phyloP scores from a whole-genome alignment of 2,329 filamentous ascomycete genomes.

The Knufia petricola region DNA sequence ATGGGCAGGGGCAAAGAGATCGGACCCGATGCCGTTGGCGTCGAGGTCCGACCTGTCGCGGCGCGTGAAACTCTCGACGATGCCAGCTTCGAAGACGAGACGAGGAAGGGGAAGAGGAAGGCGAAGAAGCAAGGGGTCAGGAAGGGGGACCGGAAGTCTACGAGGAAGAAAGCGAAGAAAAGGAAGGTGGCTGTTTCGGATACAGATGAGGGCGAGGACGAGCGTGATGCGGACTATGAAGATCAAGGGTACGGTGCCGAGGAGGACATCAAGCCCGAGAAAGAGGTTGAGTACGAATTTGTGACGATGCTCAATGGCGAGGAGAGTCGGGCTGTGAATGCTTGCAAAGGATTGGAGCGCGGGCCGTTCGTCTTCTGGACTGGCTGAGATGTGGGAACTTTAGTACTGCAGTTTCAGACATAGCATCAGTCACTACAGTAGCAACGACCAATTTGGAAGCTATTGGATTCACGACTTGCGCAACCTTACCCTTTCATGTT shows the following conservation, averaged over 20 bases:
- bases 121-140: constrained; percentile 7
- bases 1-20: constrained; percentile 14
- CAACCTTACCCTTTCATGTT: no score
- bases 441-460: no score
- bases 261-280: background rate
- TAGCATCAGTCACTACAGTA: no score
- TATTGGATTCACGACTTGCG: no score
- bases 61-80: background rate
- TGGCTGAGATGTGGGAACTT: constrained; percentile 5
- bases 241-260: background rate
- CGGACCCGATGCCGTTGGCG: constrained; percentile 7
- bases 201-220: background rate
- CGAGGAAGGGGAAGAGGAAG: constrained; percentile 1
- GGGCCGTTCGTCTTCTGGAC: constrained; percentile 22
- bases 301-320: constrained; percentile 8
- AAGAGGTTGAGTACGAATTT: constrained; percentile 8
- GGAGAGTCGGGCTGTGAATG: constrained; percentile 5
- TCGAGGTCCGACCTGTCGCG: constrained; percentile 8
- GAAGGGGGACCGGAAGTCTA: constrained; percentile 10
- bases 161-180: constrained; percentile 3
- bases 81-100: background rate
- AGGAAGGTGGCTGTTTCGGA: background rate
- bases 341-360: constrained; percentile 13
- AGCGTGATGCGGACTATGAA: background rate
- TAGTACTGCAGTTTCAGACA: no score